A percentile compares a stretch with the other conserved stretches of the same genome.
phyloP scores from a whole-genome alignment of 1,284 basidiomycete genomes.

The Chiua sp. region DNA sequence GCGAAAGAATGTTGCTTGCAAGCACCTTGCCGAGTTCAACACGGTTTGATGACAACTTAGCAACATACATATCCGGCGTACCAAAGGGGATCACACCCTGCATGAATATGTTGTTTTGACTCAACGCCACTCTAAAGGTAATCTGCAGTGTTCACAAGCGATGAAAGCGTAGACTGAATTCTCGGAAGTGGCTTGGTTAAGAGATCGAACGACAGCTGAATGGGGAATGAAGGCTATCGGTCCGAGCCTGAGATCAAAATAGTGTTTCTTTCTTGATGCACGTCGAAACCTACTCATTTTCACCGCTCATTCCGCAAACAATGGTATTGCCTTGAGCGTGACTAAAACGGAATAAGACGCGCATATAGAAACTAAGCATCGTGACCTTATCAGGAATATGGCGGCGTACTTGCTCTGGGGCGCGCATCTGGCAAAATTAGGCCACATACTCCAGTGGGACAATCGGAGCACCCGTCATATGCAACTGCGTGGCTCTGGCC shows the following conservation, averaged over 20 bases:
- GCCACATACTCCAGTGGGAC: constrained; percentile 51
- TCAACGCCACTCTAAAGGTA: no score
- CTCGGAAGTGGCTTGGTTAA: constrained; percentile 40
- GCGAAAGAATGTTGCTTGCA: constrained; percentile 93
- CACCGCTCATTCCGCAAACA: constrained; percentile 40
- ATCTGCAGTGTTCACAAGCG: no score
- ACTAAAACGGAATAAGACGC: constrained; percentile 40
- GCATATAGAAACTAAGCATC: background rate
- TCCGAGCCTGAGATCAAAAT: constrained; percentile 14
- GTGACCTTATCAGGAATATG: constrained; percentile 67
- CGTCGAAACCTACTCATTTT: constrained; percentile 42
- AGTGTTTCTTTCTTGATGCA: background rate
- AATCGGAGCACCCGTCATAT: constrained; percentile 37
- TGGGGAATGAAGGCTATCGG: constrained; percentile 50
- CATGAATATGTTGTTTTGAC: constrained; percentile 89
- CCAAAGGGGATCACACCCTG: constrained; percentile 96
- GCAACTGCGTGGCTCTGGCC: constrained; percentile 58
- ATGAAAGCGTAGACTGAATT: no score
- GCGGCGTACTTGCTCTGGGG: constrained; percentile 59
- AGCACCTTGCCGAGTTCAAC: constrained; percentile 97
- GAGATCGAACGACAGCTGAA: constrained; percentile 63
- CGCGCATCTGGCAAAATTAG: constrained; percentile 62
- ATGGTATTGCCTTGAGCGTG: constrained; percentile 48
- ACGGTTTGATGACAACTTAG: background rate
- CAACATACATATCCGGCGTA: constrained; percentile 37